Percentiles rank a stretch among this genome's conserved stretches.
Conservation (phyloP, 2,329 filamentous ascomycete genomes). For the Metarhizium sp. region DNA sequence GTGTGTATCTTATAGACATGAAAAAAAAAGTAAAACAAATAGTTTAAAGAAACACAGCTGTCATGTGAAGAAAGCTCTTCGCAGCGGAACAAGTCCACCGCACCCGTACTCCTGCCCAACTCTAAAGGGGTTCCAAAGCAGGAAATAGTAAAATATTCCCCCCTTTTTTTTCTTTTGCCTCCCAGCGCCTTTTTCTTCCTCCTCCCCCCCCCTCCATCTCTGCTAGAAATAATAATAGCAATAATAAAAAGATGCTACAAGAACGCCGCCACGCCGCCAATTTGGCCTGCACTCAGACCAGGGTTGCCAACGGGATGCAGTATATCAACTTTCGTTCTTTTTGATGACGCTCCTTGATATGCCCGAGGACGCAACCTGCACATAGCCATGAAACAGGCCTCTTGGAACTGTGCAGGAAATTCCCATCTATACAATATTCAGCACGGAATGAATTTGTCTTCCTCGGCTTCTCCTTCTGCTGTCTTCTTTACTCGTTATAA, state of each 20-base stretch:
- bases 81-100: background rate
- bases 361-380: background rate
- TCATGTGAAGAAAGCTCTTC: background rate
- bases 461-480: background rate
- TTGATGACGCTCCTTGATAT: background rate
- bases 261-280: conserved; percentile 11
- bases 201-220: background rate
- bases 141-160: background rate
- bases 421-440: background rate
- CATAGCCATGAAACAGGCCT: background rate
- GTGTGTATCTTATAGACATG: background rate
- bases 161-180: too few species aligned
- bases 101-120: background rate
- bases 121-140: background rate
- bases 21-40: background rate
- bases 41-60: background rate
- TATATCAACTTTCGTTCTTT: background rate
- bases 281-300: background rate
- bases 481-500: conserved; percentile 65
- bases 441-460: background rate
- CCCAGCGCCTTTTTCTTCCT: background rate
- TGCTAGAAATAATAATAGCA: background rate
- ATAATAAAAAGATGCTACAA: conserved; percentile 13
- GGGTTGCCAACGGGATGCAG: background rate
- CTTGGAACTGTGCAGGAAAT: background rate